Percentiles rank a stretch among this genome's conserved stretches.
phyloP scores from a whole-genome alignment of 2,329 filamentous ascomycete genomes.

The Fusarium paranaense region DNA sequence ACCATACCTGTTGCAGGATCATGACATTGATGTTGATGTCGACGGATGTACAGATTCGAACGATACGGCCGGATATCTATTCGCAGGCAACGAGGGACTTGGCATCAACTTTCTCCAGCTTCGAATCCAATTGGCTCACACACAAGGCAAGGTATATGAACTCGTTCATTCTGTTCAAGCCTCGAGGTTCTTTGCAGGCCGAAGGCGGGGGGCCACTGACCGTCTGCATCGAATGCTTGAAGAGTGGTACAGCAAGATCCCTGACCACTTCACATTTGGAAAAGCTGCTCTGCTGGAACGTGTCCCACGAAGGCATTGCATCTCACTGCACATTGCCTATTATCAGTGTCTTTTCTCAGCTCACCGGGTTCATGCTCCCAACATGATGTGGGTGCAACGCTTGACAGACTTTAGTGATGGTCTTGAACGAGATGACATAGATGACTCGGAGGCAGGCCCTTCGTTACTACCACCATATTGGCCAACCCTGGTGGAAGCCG shows the following conservation, averaged over 20 bases:
- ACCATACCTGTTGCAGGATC: conserved; percentile 17
- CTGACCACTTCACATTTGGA: neutral
- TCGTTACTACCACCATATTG: conserved; percentile 1
- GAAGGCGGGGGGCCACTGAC: neutral
- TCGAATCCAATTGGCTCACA: neutral
- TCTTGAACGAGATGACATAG: neutral
- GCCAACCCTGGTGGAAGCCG: conserved; percentile 3
- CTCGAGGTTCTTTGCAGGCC: neutral
- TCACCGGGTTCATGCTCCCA: neutral
- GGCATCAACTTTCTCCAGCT: neutral
- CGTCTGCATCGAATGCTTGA: conserved; percentile 4
- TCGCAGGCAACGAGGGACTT: neutral
- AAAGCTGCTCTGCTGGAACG: neutral
- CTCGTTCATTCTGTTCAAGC: conserved; percentile 5
- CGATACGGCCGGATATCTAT: neutral
- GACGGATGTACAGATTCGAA: neutral
- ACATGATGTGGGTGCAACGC: neutral
- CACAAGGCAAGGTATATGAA: conserved; percentile 26
- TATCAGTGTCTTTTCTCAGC: conserved; percentile 9
- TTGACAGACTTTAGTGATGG: conserved; percentile 2
- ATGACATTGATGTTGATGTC: conserved; percentile 13
- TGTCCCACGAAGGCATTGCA: neutral
- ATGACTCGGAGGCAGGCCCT: neutral
- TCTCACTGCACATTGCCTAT: conserved; percentile 1
- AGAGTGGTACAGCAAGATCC: conserved; percentile 6